Conservation (phyloP, 805 yeast species). For the Clavispora vitiphila region DNA sequence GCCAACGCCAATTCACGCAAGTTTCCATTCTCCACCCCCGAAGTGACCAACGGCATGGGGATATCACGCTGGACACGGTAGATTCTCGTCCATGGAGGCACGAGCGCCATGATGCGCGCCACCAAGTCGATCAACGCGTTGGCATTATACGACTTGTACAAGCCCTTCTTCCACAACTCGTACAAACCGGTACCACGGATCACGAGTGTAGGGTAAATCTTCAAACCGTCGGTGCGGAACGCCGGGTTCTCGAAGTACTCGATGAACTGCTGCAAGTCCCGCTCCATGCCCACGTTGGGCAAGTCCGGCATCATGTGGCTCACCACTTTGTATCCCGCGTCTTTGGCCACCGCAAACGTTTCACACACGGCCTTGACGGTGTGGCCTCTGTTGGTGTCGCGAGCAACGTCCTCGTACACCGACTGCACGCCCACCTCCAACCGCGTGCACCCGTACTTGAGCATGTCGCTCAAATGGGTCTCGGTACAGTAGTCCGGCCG, state of each 20-base stretch:
- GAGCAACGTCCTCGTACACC: slow-evolving; percentile 95
- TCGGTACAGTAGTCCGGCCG: slow-evolving; percentile 98
- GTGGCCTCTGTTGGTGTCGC: slow-evolving; percentile 97
- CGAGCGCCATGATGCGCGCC: slow-evolving; percentile 91
- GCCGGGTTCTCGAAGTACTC: slow-evolving; percentile 97
- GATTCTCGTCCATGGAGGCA: slow-evolving; percentile 99
- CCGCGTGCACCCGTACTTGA: slow-evolving; percentile 93
- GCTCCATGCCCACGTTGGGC: slow-evolving; percentile 98
- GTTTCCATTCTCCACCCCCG: slow-evolving; percentile 98
- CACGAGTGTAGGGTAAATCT: slow-evolving; percentile 92
- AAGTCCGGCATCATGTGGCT: slow-evolving; percentile 99
- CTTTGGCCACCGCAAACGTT: slow-evolving; percentile 93
- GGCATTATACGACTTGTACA: slow-evolving; percentile 91
- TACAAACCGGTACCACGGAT: slow-evolving; percentile 96
- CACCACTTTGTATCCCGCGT: slow-evolving; percentile 96
- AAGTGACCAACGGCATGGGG: slow-evolving; percentile 96
- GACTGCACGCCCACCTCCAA: slow-evolving; percentile 96
- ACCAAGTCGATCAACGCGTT: slow-evolving; percentile 90
- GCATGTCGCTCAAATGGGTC: slow-evolving; percentile 92
- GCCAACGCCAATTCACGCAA: slow-evolving; percentile 92
- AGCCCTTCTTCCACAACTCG: slow-evolving; percentile 95
- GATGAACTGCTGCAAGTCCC: slow-evolving; percentile 91
- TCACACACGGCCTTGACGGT: slow-evolving; percentile 95
- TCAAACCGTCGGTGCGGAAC: slow-evolving; percentile 94
- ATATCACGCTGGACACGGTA: slow-evolving; percentile 98